Evolutionary conservation across 2,329 filamentous ascomycete genomes (phyloP).

Genomic region (Tolypocladium ophioglossoides): DNA sequence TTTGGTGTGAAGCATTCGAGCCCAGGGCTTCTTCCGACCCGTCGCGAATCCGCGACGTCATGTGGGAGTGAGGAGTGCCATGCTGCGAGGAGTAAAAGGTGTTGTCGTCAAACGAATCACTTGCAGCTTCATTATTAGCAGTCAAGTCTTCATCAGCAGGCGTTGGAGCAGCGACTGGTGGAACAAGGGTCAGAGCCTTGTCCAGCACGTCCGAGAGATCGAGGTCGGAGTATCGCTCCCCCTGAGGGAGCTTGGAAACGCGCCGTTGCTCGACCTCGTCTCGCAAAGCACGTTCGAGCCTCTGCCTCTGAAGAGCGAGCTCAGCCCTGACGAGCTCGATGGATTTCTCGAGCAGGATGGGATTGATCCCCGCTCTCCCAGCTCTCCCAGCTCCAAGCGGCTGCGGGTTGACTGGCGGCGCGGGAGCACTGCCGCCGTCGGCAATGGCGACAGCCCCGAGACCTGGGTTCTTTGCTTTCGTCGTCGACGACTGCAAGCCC

Average conservation of each 20-base stretch:
- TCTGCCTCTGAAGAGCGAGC: conserved; percentile 66
- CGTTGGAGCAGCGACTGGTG: conserved; percentile 52
- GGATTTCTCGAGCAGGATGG: conserved; percentile 77
- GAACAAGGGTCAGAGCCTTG: conserved; percentile 60
- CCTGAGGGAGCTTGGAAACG: conserved; percentile 31
- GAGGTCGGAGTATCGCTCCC: conserved; percentile 52
- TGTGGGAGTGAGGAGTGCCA: conserved; percentile 56
- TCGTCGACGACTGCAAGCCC: not conserved
- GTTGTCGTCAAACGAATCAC: conserved; percentile 83
- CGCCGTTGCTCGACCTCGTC: conserved; percentile 63
- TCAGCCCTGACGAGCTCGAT: conserved; percentile 76
- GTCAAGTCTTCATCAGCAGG: conserved; percentile 41
- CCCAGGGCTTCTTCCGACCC: conserved; percentile 22
- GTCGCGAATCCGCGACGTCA: conserved; percentile 38
- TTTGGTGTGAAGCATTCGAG: conserved; percentile 7
- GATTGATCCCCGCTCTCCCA: conserved; percentile 61
- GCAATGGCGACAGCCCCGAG: not conserved
- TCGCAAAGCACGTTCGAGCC: conserved; percentile 65
- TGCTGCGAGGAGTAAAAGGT: conserved; percentile 94
- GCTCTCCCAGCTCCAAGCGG: conserved; percentile 41
- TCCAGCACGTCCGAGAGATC: conserved; percentile 63
- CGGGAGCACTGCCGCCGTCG: not conserved
- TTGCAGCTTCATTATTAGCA: conserved; percentile 50
- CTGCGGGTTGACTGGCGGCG: conserved; percentile 3
- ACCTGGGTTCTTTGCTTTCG: not conserved